Evolutionary conservation across 306 rosid species (phyloP), one percentile per base, ranked within the genome.

Genomic region (Canavalia gladiata): DNA sequence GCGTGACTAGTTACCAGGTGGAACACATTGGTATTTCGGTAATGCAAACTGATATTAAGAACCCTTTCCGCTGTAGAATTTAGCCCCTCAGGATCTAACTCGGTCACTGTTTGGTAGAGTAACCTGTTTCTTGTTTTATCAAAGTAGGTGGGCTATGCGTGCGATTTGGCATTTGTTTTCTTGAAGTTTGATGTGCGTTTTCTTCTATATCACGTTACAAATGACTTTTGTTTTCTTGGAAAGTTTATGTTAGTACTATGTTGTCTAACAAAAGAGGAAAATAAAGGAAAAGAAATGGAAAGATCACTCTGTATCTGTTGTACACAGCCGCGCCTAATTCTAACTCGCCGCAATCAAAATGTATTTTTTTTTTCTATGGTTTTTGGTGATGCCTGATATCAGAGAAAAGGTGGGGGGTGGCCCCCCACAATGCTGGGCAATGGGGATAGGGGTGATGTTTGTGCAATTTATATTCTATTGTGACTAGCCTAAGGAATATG

Each of bases 251-350:
- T 12, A 39, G 41, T 62, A 13, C 28, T 10, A 11, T 2, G 25
- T 39, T 80, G 58, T 12, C 45, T 46, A 63, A 8, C 50, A 52
- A 46, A 68, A 8, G 1, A 7, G 3, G 11, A 55, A 10, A 6
- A 25, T 2, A 18, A n/a, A 58, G 3, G 39, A 9, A 12, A 2
- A 31, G 6, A 25, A 8, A 1, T 39, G 2, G 45, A 50, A 72
- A 34, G 0, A 69, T 6, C 42, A 84, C 75, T 76, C 78, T 13
- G 41, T 39, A 64, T 30, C 12, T 71, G 50, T 82, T 9, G 78
- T 60, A 84, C 86, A 77, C 1, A n/a, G 86, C 86, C 86, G 84
- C 71, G 10, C 72, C 90, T 70, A 85, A 81, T 75, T 31, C 84
- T 75, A 75, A 34, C 80, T 62, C 74, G 51, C 25, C 62, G 1